Evolutionary conservation across 1,139 yeast species (phyloP).

Genomic region (Suhomyces chickasaworum): DNA sequence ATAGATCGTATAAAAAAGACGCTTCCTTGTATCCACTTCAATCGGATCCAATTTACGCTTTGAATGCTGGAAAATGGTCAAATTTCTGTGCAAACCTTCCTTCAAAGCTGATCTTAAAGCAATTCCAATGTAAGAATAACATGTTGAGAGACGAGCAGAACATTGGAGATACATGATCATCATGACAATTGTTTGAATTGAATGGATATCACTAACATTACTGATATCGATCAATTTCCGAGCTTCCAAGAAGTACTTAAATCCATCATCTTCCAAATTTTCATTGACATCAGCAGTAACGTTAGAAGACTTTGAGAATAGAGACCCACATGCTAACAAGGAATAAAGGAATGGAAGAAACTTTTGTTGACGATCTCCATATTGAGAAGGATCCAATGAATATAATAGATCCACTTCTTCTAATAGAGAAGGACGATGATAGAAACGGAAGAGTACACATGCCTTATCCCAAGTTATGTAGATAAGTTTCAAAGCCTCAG

Average conservation of each 20-base stretch:
- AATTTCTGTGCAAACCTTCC: constrained; percentile 83
- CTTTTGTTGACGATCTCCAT: constrained; percentile 72
- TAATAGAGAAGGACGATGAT: constrained; percentile 79
- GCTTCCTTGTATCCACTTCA: constrained; percentile 80
- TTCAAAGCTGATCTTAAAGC: constrained; percentile 84
- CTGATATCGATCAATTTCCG: constrained; percentile 68
- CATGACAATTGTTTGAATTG: constrained; percentile 71
- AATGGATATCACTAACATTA: constrained; percentile 49
- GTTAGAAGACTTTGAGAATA: constrained; percentile 55
- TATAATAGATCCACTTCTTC: constrained; percentile 53
- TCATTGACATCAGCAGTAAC: constrained; percentile 42
- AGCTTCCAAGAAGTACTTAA: constrained; percentile 80
- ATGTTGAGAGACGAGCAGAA: constrained; percentile 85
- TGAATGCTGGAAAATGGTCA: constrained; percentile 54
- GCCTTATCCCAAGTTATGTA: constrained; percentile 84
- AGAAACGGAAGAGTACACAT: constrained; percentile 80
- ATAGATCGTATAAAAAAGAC: constrained; percentile 85
- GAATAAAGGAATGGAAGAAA: constrained; percentile 76
- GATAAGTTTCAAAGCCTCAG: constrained; percentile 68
- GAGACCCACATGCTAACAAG: constrained; percentile 61
- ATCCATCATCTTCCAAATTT: constrained; percentile 72
- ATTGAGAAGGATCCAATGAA: constrained; percentile 67
- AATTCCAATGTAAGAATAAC: constrained; percentile 91
- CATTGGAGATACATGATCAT: constrained; percentile 82
- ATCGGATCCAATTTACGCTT: constrained; percentile 66